A percentile compares a stretch with the other conserved stretches of the same genome.
These are phyloP conservation scores for Penicillium paradoxum DNA, from an alignment of 495 filamentous ascomycete species.

Conservation along the genomic window DNA sequence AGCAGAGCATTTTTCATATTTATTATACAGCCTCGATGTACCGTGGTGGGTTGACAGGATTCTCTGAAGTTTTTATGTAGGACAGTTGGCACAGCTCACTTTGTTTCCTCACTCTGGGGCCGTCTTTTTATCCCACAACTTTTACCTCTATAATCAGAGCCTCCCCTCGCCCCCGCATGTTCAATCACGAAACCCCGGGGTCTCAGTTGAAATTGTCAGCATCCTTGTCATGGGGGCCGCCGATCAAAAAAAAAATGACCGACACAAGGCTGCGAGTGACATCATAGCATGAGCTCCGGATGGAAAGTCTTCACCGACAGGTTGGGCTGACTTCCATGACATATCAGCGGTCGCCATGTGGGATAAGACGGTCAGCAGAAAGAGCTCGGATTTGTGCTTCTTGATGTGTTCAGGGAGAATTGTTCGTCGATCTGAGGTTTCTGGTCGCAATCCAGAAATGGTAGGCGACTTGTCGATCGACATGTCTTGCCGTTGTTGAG, in stretches of 20 bases:
- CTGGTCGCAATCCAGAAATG: background rate
- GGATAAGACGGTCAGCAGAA: background rate
- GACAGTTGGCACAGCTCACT: too few species aligned
- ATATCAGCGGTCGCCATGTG: background rate
- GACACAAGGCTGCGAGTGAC: background rate
- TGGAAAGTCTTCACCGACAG: constrained; percentile 4
- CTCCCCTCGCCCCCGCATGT: too few species aligned
- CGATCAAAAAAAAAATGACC: background rate
- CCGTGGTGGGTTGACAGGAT: too few species aligned
- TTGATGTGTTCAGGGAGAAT: background rate
- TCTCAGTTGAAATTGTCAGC: background rate
- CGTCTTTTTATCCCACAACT: too few species aligned
- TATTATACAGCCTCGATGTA: too few species aligned
- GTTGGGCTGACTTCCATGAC: background rate
- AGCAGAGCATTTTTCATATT: background rate
- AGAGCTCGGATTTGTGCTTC: background rate
- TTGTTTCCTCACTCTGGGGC: too few species aligned
- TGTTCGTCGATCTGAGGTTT: background rate
- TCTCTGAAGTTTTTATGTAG: too few species aligned
- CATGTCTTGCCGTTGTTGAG: background rate
- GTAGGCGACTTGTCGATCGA: background rate
- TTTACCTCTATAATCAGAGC: too few species aligned
- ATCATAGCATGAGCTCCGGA: background rate
- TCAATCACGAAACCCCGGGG: background rate
- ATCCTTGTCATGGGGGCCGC: background rate